A percentile compares a stretch with the other conserved stretches of the same genome.
These are phyloP conservation scores for Nicotiana noctiflora DNA, from an alignment of 257 asterid species.

Conservation along the genomic window DNA sequence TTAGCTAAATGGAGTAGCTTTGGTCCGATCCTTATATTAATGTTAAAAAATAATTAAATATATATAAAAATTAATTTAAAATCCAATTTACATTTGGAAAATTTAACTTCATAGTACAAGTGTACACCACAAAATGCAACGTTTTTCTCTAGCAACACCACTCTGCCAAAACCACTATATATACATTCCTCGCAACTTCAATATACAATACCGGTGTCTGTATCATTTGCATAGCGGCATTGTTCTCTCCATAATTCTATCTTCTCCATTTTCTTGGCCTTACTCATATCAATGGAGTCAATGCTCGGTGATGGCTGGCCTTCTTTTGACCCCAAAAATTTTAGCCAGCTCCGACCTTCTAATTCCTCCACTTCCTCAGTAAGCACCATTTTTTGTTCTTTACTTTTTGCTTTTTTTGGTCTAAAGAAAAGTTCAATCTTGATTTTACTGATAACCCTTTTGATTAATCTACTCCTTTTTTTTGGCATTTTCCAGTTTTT, in stretches of 20 bases:
- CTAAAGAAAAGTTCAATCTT: not conserved
- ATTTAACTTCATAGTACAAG: not conserved
- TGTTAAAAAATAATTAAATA: no score
- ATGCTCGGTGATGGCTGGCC: slow-evolving; percentile 29
- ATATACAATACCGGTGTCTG: not conserved
- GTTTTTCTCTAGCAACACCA: not conserved
- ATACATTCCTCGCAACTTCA: not conserved
- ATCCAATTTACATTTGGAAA: not conserved
- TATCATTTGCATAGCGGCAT: not conserved
- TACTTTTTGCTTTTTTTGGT: not conserved
- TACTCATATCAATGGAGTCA: slow-evolving; percentile 13
- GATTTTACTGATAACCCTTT: not conserved
- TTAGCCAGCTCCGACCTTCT: slow-evolving; percentile 33
- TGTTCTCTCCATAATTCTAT: not conserved
- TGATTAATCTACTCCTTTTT: not conserved
- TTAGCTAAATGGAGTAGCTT: no score
- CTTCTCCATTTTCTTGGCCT: no score
- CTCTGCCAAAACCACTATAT: not conserved
- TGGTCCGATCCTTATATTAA: no score
- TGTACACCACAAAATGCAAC: not conserved
- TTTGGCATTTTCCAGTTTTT: not conserved
- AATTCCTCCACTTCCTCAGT: slow-evolving; percentile 18
- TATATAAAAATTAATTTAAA: no score
- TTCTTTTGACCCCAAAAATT: slow-evolving; percentile 30
- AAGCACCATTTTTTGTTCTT: not conserved